Percentiles rank a stretch among this genome's conserved stretches.
Conservation (phyloP, 495 filamentous ascomycete species). For the Trichoderma virens region DNA sequence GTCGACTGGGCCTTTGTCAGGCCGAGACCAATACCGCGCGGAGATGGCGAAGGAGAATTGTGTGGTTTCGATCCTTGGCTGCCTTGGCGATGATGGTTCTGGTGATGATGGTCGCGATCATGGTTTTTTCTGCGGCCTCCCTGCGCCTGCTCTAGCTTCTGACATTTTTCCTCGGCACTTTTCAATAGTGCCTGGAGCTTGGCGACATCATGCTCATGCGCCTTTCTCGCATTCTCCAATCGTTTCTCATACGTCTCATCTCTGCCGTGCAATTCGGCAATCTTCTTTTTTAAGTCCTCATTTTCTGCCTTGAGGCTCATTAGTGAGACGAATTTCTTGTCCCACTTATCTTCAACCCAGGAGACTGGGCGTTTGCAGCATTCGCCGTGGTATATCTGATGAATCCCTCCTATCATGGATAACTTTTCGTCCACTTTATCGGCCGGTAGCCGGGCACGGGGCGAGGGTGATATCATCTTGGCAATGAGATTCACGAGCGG, state of each 20-base stretch:
- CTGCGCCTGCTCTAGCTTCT: background rate
- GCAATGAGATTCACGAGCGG: conserved; percentile 27
- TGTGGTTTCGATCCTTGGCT: background rate
- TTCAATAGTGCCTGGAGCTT: background rate
- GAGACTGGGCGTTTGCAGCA: conserved; percentile 22
- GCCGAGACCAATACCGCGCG: background rate
- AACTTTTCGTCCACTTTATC: conserved; percentile 26
- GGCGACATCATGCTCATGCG: background rate
- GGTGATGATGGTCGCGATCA: background rate
- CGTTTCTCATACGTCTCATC: conserved; percentile 28
- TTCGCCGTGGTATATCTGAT: conserved; percentile 33
- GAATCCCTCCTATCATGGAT: conserved; percentile 30
- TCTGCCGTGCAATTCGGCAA: conserved; percentile 25
- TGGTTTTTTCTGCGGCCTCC: background rate
- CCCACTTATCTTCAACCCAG: conserved; percentile 5
- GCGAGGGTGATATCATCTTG: conserved; percentile 24
- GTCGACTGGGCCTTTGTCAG: background rate
- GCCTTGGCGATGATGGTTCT: background rate
- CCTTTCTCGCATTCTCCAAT: conserved; percentile 20
- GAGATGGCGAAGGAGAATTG: background rate
- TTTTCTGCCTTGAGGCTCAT: conserved; percentile 14
- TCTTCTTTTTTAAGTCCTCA: conserved; percentile 18
- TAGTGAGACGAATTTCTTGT: conserved; percentile 23
- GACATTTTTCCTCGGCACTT: background rate
- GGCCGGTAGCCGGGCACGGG: conserved; percentile 23